Evolutionary conservation across 2,329 filamentous ascomycete species (phyloP), one percentile per base, ranked within the genome.

Genomic region (Graphiopsis chlorocephala): DNA sequence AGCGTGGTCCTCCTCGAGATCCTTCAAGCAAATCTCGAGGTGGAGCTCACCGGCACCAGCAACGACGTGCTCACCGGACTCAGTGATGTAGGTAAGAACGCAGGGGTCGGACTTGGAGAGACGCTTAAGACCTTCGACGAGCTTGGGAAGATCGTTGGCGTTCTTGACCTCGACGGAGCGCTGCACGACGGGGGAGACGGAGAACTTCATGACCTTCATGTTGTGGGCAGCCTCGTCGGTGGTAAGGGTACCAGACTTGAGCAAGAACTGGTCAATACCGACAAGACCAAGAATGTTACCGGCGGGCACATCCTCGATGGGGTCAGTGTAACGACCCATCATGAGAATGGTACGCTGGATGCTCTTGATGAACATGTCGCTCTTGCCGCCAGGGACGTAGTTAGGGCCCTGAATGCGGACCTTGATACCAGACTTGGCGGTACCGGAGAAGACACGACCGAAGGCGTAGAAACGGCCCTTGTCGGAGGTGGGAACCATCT

Each of bases 151-250:
- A 87, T 99, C 95, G 85, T 96, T 93, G 78, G 95, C 95, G 85
- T 99, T 99, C 92, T 98, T 98, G 86, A 97, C 94, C 85, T 97
- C 92, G 78, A 99, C 95, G 82, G 95, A 97, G 75, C 94, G 94
- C 85, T 91, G 94, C 73, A 99, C 95, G 84, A 99, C 95, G 76
- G 95, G 95, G 67, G 95, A 98, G 81, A 99, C 95, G 78, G 95
- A 99, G 91, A 99, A 99, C 88, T 97, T 98, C 95, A 99, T 99
- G 85, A 99, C 95, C 90, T 98, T 98, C 78, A 99, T 85, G 90
- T 99, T 99, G 90, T 99, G 95, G 80, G 95, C 94, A 72, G 92
- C 96, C 74, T 99, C 95, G 79, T 87, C 89, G 80, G 94, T 98
- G 83, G 93, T 97, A 76, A 99, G 91, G 78, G 95, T 99, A 90